Evolutionary conservation across 306 rosid genomes (phyloP), one percentile per base, ranked within the genome.

Genomic region (Elaeagnus macrophylla): DNA sequence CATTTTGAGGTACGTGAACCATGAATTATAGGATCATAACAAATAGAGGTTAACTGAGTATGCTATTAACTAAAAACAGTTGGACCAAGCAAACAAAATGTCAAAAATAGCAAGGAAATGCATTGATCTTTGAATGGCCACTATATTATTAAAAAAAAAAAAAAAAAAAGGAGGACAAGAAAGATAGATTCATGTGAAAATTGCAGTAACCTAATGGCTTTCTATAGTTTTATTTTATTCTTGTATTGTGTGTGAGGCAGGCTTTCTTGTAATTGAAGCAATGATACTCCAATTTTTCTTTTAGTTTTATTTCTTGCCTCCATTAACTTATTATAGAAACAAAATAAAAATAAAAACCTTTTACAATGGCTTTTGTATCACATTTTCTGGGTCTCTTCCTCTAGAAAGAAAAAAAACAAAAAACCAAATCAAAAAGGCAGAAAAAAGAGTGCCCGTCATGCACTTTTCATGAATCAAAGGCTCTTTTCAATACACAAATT

Each of bases 171-270:
- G 32, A 25, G 66, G 83, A 67, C 77, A 72, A 58, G 62, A 44
- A 25, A 45, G 62, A 69, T 72, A 81, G 78, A 79, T 85, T 89
- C 97, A 85, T 81, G 94, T 77, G 95, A 77, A 72, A 51, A 75
- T 73, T 67, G 78, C 76, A 76, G 77, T 64, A 51, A 53, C 77
- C 74, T 46, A 69, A 72, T 78, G 83, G 80, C 80, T 74, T 70
- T 68, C 77, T 57, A 10, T 69, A 43, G 76, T 62, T 75, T 17
- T n/a, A n/a, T 65, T 67, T 61, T 75, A 68, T 63, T 74, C 75
- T 69, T 25, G 32, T 25, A 25, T 2, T 25, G 32, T 25, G 56
- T 25, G 47, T 14, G 45, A 37, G 57, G 64, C 56, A 38, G 53
- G 66, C 64, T 85, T 81, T 73, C 73, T 89, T 79, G 80, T 80